These are phyloP conservation scores for Fusarium tjaetaba DNA, from an alignment of 2,329 filamentous ascomycete species.

Conservation along the genomic window DNA sequence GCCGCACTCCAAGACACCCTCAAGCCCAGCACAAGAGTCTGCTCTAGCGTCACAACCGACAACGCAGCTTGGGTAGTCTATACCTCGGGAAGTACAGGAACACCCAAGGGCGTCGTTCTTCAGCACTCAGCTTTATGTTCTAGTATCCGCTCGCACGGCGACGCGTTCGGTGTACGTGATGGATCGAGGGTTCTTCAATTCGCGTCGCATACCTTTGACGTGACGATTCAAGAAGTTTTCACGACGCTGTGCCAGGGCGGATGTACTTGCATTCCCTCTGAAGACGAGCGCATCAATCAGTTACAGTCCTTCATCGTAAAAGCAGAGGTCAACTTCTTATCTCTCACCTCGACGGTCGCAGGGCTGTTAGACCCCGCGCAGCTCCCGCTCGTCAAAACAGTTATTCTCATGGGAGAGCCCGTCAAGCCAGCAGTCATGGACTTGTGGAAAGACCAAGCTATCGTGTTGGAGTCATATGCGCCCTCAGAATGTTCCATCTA, in stretches of 20 bases:
- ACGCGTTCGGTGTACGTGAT: background rate
- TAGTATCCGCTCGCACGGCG: background rate
- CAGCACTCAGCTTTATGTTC: background rate
- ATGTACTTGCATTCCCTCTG: background rate
- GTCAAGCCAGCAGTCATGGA: slow-evolving; percentile 6
- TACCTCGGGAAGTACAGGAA: background rate
- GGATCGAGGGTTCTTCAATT: background rate
- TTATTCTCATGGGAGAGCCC: background rate
- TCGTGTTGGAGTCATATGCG: background rate
- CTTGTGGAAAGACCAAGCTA: background rate
- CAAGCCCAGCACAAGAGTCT: background rate
- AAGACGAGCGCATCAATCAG: slow-evolving; percentile 1
- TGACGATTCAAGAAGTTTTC: background rate
- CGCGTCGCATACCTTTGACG: slow-evolving; percentile 1
- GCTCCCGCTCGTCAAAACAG: background rate
- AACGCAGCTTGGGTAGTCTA: slow-evolving; percentile 1
- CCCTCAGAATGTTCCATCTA: background rate
- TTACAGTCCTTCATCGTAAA: background rate
- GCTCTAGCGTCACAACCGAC: background rate
- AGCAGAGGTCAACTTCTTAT: background rate
- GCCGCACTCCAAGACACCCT: background rate
- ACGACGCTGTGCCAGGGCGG: background rate
- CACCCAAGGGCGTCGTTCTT: background rate
- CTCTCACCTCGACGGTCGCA: background rate
- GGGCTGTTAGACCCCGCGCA: background rate